These are phyloP conservation scores for Akanthomyces muscarius DNA, from an alignment of 2,329 filamentous ascomycete species.

Conservation along the genomic window DNA sequence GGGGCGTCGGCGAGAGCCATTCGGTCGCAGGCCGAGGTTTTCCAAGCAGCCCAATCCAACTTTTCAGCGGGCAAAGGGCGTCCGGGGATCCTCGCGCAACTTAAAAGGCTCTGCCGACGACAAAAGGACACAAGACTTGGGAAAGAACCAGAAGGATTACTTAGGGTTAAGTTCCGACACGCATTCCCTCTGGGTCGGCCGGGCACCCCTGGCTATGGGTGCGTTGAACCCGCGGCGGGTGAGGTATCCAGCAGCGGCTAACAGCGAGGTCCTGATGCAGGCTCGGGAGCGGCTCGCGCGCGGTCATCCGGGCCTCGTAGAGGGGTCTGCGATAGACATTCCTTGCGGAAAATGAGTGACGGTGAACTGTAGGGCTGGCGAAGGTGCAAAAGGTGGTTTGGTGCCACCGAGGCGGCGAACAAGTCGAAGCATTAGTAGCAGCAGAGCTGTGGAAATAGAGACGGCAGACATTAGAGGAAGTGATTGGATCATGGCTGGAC, in stretches of 20 bases:
- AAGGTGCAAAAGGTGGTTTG: slow-evolving; percentile 47
- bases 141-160: slow-evolving; percentile 54
- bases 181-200: slow-evolving; percentile 52
- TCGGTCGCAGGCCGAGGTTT: slow-evolving; percentile 29
- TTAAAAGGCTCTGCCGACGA: slow-evolving; percentile 60
- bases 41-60: slow-evolving; percentile 43
- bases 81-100: slow-evolving; percentile 27
- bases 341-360: slow-evolving; percentile 66
- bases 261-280: slow-evolving; percentile 53
- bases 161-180: slow-evolving; percentile 96
- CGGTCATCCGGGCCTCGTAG: slow-evolving; percentile 34
- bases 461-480: not conserved
- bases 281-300: slow-evolving; percentile 54
- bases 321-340: slow-evolving; percentile 53
- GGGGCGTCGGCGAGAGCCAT: slow-evolving; percentile 35
- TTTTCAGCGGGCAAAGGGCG: slow-evolving; percentile 47
- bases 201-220: slow-evolving; percentile 36
- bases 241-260: slow-evolving; percentile 41
- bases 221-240: slow-evolving; percentile 33
- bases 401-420: slow-evolving; percentile 38
- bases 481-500: not conserved
- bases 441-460: slow-evolving; percentile 18
- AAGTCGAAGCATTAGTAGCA: slow-evolving; percentile 11
- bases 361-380: slow-evolving; percentile 79
- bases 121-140: slow-evolving; percentile 58